Base-by-base conservation (phyloP, 805 yeast genomes). In the Candida pseudofarinosa region DNA sequence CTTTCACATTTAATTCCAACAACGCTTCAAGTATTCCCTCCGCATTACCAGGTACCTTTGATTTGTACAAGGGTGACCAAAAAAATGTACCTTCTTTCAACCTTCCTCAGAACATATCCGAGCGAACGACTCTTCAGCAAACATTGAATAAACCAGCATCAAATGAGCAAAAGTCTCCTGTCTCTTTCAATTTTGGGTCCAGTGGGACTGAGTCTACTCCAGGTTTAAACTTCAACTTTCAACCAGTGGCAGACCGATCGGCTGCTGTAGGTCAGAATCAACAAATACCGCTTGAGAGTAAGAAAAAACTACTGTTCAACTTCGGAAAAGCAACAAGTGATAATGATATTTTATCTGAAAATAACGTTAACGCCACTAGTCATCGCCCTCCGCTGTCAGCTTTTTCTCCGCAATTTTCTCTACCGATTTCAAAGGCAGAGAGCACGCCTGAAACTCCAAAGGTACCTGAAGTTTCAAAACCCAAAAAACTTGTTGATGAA, bases 401-500 rank as follows among this genome's bases (percentile, higher is more conserved):
- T 23, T 23, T 23, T 6, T 23, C 28, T 23, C 28, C 10, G 28
- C 28, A 7, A 23, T 10, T 10, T 23, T 23, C 28, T 10, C 10
- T 23, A 10, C 10, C 28, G 6, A 10, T 6, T 23, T 7, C 28
- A 23, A 23, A 10, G 28, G 28, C 6, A 6, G 6, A 23, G 6
- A 23, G 10, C 6, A 6, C 28, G 10, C 10, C 10, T 6, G 28
- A 23, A 7, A 10, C 28, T 6, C 28, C 28, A 7, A 23, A 10
- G 28, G 28, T 23, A 6, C 6, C 10, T 23, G 28, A 23, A 23
- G 28, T 10, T 7, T 10, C 28, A 7, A 6, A 7, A 23, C 31
- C 33, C 8, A 45, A 49, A 19, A 61, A 49, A 33, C 45, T 69
- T 4, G 40, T 46, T 2, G 66, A 68, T 10, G 44, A 50, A 12